These are phyloP conservation scores for Stygiomarasmius scandens DNA, from an alignment of 1,284 basidiomycete genomes.

Conservation along the genomic window DNA sequence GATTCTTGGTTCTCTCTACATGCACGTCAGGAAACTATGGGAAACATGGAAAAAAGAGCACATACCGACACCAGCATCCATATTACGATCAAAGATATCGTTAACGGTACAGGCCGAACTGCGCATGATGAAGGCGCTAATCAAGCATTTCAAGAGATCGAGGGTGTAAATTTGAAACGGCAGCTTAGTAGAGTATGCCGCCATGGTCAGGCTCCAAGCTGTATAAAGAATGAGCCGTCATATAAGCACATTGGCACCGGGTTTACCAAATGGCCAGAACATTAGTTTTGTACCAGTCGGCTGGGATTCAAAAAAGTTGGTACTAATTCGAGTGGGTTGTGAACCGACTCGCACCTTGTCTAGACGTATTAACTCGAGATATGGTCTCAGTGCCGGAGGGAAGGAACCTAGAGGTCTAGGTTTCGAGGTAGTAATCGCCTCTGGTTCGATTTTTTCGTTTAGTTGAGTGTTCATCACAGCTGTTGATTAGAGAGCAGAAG, in stretches of 20 bases:
- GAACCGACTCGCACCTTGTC: slow-evolving; percentile 43
- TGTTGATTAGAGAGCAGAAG: no score
- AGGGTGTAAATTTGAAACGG: slow-evolving; percentile 32
- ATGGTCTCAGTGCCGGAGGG: slow-evolving; percentile 37
- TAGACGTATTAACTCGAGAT: slow-evolving; percentile 52
- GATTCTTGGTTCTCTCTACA: slow-evolving; percentile 46
- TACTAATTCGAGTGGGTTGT: background rate
- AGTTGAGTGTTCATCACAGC: no score
- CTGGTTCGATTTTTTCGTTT: no score
- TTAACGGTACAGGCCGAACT: slow-evolving; percentile 55
- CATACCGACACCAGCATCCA: slow-evolving; percentile 54
- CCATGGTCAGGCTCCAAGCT: slow-evolving; percentile 55
- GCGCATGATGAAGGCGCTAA: slow-evolving; percentile 45
- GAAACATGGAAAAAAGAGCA: background rate
- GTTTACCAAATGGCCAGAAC: slow-evolving; percentile 58
- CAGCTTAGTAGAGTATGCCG: slow-evolving; percentile 36
- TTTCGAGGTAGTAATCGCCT: background rate
- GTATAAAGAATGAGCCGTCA: background rate
- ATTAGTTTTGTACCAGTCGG: slow-evolving; percentile 55
- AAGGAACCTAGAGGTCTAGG: slow-evolving; percentile 14
- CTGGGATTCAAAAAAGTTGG: no score
- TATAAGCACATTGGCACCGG: no score
- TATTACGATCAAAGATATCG: slow-evolving; percentile 53
- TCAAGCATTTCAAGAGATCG: slow-evolving; percentile 33
- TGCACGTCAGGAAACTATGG: no score